These are phyloP conservation scores for Aphanomyces invadans DNA, from an alignment of 352 stramenopile genomes.

Conservation along the genomic window DNA sequence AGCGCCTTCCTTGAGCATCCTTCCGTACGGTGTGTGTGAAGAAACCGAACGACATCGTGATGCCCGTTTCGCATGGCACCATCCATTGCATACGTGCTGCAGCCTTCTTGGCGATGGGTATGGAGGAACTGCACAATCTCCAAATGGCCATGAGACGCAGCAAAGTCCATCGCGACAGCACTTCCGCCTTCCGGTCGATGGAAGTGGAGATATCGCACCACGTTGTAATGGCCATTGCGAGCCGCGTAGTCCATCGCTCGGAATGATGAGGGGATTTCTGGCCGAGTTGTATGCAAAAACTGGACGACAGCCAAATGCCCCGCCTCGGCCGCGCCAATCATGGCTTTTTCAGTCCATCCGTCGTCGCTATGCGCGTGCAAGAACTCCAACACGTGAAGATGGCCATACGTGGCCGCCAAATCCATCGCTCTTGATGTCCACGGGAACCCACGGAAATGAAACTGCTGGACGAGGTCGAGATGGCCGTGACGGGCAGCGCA, in stretches of 20 bases:
- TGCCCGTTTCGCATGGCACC: constrained; percentile 22
- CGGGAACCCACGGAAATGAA: constrained; percentile 22
- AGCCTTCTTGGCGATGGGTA: constrained; percentile 15
- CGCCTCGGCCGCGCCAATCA: constrained; percentile 21
- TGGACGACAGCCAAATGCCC: constrained; percentile 13
- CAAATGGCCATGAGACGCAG: constrained; percentile 23
- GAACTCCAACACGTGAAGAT: constrained; percentile 26
- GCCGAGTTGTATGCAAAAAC: constrained; percentile 22
- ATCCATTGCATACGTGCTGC: constrained; percentile 26
- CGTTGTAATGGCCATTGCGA: constrained; percentile 30
- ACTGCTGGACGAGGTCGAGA: constrained; percentile 24
- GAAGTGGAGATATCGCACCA: constrained; percentile 28
- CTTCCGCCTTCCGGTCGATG: constrained; percentile 27
- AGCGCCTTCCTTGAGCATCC: constrained; percentile 20
- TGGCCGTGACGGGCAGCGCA: constrained; percentile 24
- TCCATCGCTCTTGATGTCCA: constrained; percentile 21
- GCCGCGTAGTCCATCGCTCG: constrained; percentile 32
- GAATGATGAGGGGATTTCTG: constrained; percentile 24
- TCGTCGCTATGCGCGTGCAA: constrained; percentile 25
- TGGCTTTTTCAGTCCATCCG: constrained; percentile 27
- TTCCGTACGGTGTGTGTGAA: constrained; percentile 17
- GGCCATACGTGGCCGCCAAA: constrained; percentile 25
- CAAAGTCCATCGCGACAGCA: constrained; percentile 28
- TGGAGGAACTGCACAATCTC: constrained; percentile 25
- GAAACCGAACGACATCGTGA: constrained; percentile 14